phyloP scores from a whole-genome alignment of 2,329 filamentous ascomycete genomes.

The Xylogone sp. region DNA sequence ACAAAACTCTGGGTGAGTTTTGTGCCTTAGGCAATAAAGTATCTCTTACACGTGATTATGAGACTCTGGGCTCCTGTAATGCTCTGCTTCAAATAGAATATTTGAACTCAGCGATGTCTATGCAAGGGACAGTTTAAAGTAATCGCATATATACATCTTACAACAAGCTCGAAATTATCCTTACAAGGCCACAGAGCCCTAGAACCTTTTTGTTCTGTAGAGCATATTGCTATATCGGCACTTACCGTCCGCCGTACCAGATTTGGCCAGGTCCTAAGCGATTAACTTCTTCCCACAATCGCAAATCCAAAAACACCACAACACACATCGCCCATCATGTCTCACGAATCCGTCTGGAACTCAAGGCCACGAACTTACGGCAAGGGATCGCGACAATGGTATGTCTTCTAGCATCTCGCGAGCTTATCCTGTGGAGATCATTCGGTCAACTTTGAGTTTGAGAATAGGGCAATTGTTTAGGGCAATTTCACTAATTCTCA shows the following conservation, averaged over 20 bases:
- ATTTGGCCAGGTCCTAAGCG: not conserved
- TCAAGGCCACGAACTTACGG: conserved; percentile 95
- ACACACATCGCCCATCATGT: conserved; percentile 52
- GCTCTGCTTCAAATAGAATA: too few relatives aligned
- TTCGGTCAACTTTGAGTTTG: not conserved
- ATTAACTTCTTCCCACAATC: conserved; percentile 7
- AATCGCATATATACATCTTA: too few relatives aligned
- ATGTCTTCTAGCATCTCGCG: conserved; percentile 42
- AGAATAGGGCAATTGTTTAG: not conserved
- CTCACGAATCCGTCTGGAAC: conserved; percentile 98
- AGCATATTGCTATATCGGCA: not conserved
- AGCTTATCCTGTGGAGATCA: conserved; percentile 10
- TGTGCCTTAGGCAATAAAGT: too few relatives aligned
- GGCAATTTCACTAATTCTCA: conserved; percentile 17
- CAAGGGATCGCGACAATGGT: conserved; percentile 94
- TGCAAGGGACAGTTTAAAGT: too few relatives aligned
- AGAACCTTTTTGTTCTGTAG: too few relatives aligned
- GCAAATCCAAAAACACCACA: conserved; percentile 21
- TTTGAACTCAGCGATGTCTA: too few relatives aligned
- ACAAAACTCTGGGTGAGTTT: too few relatives aligned
- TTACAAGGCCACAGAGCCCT: too few relatives aligned
- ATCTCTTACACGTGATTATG: too few relatives aligned
- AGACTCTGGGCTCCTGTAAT: too few relatives aligned
- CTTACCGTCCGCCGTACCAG: not conserved
- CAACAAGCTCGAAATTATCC: too few relatives aligned